Evolutionary conservation across 495 filamentous ascomycete genomes (phyloP), one percentile per base, ranked within the genome.

Genomic region (Cairneyella variabilis): DNA sequence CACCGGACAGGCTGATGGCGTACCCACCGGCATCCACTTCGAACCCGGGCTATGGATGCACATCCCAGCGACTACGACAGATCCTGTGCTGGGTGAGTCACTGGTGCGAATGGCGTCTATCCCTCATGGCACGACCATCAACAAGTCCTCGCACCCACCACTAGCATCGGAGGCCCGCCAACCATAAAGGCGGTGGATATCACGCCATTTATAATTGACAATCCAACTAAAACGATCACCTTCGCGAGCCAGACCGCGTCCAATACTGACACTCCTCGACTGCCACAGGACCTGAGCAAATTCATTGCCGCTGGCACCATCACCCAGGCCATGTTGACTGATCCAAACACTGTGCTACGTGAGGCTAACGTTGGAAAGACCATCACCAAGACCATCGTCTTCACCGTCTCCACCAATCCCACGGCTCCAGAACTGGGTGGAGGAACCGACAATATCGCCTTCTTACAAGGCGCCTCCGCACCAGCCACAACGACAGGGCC

Each of bases 51-150:
- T 64, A 23, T 64, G 61, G 61, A 47, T 64, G 54, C 36, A 61
- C 25, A 49, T 64, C 18, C 61, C 61, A 10, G 44, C 38, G 21
- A 51, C 59, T 18, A 58, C 3, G 10, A 23, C 38, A 45, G 43
- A 62, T 34, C 48, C 58, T 5, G 42, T 53, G 22, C 38, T 47
- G 2, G 54, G 25, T 11, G 51, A 54, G 12, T 45, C 42, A 0
- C 26, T 64, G 1, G 44, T 53, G 18, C 64, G 65, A 17, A 67
- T 69, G 66, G 66, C 48, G 3, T 66, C 54, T 36, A 69, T 69
- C 42, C 66, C 66, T 10, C 64, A 69, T 37, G 66, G 66, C 49
- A 66, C 66, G 1, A 66, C 64, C 7, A 65, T 69, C 58, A 66
- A 69, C 64, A 66, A 50, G 12, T 40, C 34, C 48, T 64, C 2